Percentiles rank a stretch among this genome's conserved stretches.
Conservation (phyloP, 1,284 basidiomycete species). For the Melampsora larici-populina region DNA sequence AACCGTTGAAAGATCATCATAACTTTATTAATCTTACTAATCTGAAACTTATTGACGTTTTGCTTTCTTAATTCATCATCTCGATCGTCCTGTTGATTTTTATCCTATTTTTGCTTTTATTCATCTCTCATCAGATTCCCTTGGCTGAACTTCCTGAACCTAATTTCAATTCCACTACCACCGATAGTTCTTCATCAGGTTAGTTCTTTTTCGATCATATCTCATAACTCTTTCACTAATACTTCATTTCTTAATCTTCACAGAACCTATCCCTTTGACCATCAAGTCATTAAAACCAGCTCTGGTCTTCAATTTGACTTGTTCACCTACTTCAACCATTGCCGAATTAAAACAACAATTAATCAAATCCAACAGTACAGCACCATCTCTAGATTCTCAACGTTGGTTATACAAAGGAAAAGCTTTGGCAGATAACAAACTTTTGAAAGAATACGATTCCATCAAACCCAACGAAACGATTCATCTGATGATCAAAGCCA, state of each 20-base stretch:
- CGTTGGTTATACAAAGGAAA: conserved; percentile 86
- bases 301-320: conserved; percentile 67
- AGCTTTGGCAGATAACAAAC: conserved; percentile 75
- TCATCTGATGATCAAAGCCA: conserved; percentile 77
- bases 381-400: conserved; percentile 69
- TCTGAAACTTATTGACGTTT: background rate
- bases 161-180: conserved; percentile 25
- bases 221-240: background rate
- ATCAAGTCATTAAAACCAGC: conserved; percentile 87
- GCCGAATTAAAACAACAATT: conserved; percentile 70
- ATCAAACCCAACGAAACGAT: conserved; percentile 73
- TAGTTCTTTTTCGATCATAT: background rate
- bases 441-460: conserved; percentile 75
- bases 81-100: background rate
- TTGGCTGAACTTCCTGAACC: conserved; percentile 43
- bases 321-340: conserved; percentile 73
- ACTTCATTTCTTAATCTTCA: background rate
- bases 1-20: background rate
- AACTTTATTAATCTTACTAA: background rate
- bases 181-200: conserved; percentile 6
- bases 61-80: background rate
- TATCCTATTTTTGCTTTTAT: too few relatives aligned
- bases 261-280: conserved; percentile 66
- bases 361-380: conserved; percentile 60
- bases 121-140: conserved; percentile 21